A percentile compares a stretch with the other conserved stretches of the same genome.
phyloP scores from a whole-genome alignment of 768 basidiomycete genomes.

The Suillus bovinus region DNA sequence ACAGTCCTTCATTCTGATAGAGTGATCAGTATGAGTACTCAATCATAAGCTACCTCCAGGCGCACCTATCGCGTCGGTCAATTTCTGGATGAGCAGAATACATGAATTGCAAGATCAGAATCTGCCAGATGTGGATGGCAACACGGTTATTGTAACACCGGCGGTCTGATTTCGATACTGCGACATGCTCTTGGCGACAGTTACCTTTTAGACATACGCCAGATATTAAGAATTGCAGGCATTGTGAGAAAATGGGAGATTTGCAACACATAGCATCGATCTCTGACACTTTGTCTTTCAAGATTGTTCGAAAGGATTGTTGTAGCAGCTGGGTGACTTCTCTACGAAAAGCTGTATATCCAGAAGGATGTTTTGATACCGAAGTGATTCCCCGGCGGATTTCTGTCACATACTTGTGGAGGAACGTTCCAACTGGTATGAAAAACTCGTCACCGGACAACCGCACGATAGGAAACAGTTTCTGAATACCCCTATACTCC shows the following conservation, averaged over 20 bases:
- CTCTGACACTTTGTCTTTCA: slow-evolving; percentile 29
- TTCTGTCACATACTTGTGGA: background rate
- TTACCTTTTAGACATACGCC: slow-evolving; percentile 31
- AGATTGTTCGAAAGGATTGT: slow-evolving; percentile 23
- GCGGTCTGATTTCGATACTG: slow-evolving; percentile 22
- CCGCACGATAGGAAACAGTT: slow-evolving; percentile 35
- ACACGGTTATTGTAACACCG: slow-evolving; percentile 43
- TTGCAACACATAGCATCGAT: slow-evolving; percentile 35
- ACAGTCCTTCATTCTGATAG: slow-evolving; percentile 33
- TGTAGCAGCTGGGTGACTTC: slow-evolving; percentile 27
- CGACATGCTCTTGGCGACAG: slow-evolving; percentile 42
- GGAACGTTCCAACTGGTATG: background rate
- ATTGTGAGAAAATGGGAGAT: slow-evolving; percentile 38
- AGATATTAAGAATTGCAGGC: slow-evolving; percentile 36
- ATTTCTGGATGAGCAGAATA: slow-evolving; percentile 17
- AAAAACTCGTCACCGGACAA: slow-evolving; percentile 25
- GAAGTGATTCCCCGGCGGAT: background rate
- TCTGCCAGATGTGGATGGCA: slow-evolving; percentile 48
- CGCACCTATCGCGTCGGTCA: slow-evolving; percentile 10
- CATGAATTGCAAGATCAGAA: slow-evolving; percentile 43
- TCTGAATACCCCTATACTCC: slow-evolving; percentile 23
- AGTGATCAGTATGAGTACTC: background rate
- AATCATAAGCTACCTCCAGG: background rate
- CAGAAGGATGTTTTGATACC: background rate
- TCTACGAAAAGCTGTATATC: slow-evolving; percentile 14